Base-by-base conservation (phyloP, 768 basidiomycete species). In the Rhizopogon rudus region DNA sequence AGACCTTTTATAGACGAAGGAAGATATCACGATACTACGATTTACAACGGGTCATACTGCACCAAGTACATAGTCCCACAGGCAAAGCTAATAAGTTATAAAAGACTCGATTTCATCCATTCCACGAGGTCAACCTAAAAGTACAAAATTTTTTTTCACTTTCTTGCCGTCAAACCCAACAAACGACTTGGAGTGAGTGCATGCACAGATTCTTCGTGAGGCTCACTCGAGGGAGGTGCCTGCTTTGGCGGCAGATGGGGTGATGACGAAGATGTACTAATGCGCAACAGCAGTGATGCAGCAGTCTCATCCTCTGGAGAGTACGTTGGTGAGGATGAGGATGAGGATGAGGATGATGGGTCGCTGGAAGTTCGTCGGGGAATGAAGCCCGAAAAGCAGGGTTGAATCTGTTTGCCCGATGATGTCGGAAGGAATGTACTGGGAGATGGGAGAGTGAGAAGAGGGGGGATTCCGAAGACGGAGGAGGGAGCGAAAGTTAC, bases 241-340 rank as follows among this genome's bases (percentile, higher is more conserved):
- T 29, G 41, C 8, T 52, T 52, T 16, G 44, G 33, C 6, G 53
- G 41, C 8, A 52, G 33, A n/a, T 55, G 66, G 10, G 63, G 25
- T 7, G 66, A 65, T 4, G 56, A 59, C 17, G n/a, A 16, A 13
- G 35, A 31, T 33, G 76, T 72, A 60, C 81, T 78, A 57, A 88
- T 87, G 57, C 86, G 83, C 40, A 88, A 67, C 13, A 88, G 67
- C 56, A 88, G 71, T 3, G 86, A 81, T 14, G 86, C 87, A 0
- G 86, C 87, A 0, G 75, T 78, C 70, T 88, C 84, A 63, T 90
- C 87, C 52, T 88, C 87, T 0, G 83, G 80, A 5, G 76, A 40
- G 54, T 63, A 53, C 58, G 68, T 28, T 22, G 63, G 62, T 16
- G 68, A 63, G 45, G 67, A 37, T 14, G 44, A 53, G 60, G 25